Base-by-base conservation (phyloP, 768 basidiomycete genomes). In the Mycena olivaceomarginata region DNA sequence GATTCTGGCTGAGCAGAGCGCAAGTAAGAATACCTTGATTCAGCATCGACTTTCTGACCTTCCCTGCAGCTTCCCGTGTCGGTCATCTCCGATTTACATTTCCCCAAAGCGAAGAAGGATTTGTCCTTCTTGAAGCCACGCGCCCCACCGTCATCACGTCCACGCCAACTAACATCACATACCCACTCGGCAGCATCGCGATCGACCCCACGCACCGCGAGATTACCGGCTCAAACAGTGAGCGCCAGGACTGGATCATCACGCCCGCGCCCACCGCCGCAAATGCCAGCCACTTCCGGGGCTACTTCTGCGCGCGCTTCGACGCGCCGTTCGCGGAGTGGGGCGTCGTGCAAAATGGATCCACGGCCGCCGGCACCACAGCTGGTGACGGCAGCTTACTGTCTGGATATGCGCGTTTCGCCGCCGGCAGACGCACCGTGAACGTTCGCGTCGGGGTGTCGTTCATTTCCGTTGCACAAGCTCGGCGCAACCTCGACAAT, bases 31-130 rank as follows among this genome's bases (percentile, higher is more conserved):
- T 25, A 25, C 20, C 22, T 25, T 37, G 3, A 5, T 22, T 43
- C 16, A 18, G 51, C 20, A 4, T n/a, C 40, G 68, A 16, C 65
- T 62, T n/a, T 60, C 45, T 45, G 18, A 72, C 37, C n/a, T 62
- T 53, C 9, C 8, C 9, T 9, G 6, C 67, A 93, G 92, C 92
- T 20, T 93, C 93, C 45, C 90, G 92, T 11, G 92, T 93, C 25
- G 93, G 93, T 0, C 92, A 94, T 82, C 83, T 94, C 8, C 88
- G 91, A 13, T 93, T 93, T 83, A 90, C 90, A 1, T 94, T 93
- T 85, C 80, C 75, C 75, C 0, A 18, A 78, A 20, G 77, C 59
- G 10, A 43, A 22, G 18, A 31, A 41, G 39, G 92, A 0, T 93
- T 92, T 65, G 84, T 93, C 46, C 83, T 93, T 10, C 73, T 94